Conservation (phyloP, 495 filamentous ascomycete genomes). For the Neurospora sp. region DNA sequence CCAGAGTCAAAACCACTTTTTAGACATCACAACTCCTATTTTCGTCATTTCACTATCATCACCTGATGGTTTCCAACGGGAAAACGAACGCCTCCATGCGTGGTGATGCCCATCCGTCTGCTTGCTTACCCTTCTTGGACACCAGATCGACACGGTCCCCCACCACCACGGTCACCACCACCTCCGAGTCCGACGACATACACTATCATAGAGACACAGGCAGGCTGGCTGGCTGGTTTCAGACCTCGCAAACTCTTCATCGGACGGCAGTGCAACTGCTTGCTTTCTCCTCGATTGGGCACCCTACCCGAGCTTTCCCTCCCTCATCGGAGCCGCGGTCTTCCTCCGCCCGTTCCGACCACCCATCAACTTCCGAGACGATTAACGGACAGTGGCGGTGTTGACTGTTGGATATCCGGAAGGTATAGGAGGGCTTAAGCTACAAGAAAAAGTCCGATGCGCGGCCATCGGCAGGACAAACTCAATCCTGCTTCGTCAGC, state of each 20-base stretch:
- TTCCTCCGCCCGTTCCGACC: neutral
- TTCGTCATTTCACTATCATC: neutral
- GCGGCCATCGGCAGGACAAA: neutral
- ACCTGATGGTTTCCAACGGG: neutral
- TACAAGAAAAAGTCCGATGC: neutral
- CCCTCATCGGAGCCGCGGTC: neutral
- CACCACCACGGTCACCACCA: neutral
- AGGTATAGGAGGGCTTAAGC: neutral
- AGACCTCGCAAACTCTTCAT: neutral
- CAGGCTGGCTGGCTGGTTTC: neutral
- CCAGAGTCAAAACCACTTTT: neutral
- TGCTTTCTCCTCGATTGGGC: neutral
- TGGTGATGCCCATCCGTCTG: neutral
- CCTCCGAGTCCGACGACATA: neutral
- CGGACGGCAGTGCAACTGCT: neutral
- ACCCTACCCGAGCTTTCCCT: neutral
- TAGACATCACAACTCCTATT: neutral
- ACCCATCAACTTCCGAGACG: neutral
- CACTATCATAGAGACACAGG: neutral
- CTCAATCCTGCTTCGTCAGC: neutral
- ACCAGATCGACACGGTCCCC: neutral
- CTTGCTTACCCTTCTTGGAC: neutral
- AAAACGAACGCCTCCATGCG: neutral
- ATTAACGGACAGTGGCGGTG: neutral
- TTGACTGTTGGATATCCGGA: neutral